Percentiles rank a stretch among this genome's conserved stretches.
These are phyloP conservation scores for Scheffersomyces cryptocercus DNA, from an alignment of 1,139 yeast species.

Conservation along the genomic window DNA sequence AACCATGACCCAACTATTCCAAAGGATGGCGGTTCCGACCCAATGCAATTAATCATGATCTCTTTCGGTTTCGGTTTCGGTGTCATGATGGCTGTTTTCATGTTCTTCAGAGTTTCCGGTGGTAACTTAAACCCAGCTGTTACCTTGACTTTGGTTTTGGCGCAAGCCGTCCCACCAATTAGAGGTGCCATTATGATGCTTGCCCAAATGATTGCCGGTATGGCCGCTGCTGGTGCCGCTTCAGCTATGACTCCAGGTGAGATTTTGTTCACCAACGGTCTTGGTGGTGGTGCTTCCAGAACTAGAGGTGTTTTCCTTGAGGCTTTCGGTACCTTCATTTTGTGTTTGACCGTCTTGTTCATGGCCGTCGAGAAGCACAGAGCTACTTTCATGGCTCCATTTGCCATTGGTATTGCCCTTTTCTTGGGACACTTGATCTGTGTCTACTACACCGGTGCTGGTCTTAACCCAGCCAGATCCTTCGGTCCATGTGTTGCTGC, in stretches of 20 bases:
- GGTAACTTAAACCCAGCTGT: constrained; percentile 93
- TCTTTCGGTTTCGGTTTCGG: constrained; percentile 87
- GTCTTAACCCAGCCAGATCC: constrained; percentile 88
- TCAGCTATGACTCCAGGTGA: constrained; percentile 85
- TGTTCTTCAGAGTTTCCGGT: constrained; percentile 80
- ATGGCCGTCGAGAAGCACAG: constrained; percentile 83
- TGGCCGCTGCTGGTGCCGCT: constrained; percentile 93
- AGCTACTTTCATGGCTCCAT: constrained; percentile 79
- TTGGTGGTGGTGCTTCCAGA: constrained; percentile 73
- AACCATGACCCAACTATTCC: constrained; percentile 59
- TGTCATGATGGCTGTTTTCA: constrained; percentile 73
- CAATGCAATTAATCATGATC: constrained; percentile 74
- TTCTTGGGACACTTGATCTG: constrained; percentile 81
- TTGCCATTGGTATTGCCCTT: constrained; percentile 79
- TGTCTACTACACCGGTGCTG: constrained; percentile 88
- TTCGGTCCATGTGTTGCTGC: constrained; percentile 83
- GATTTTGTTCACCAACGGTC: constrained; percentile 66
- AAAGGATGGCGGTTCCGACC: constrained; percentile 50
- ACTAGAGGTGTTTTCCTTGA: constrained; percentile 81
- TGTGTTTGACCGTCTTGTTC: constrained; percentile 77
- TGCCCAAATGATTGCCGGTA: constrained; percentile 79
- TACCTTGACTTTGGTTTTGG: constrained; percentile 67
- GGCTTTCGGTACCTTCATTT: constrained; percentile 74
- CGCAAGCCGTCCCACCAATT: constrained; percentile 71
- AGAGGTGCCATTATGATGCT: constrained; percentile 67